Evolutionary conservation across 2,329 filamentous ascomycete species (phyloP).

Genomic region (Pseudodiploospora longispora): DNA sequence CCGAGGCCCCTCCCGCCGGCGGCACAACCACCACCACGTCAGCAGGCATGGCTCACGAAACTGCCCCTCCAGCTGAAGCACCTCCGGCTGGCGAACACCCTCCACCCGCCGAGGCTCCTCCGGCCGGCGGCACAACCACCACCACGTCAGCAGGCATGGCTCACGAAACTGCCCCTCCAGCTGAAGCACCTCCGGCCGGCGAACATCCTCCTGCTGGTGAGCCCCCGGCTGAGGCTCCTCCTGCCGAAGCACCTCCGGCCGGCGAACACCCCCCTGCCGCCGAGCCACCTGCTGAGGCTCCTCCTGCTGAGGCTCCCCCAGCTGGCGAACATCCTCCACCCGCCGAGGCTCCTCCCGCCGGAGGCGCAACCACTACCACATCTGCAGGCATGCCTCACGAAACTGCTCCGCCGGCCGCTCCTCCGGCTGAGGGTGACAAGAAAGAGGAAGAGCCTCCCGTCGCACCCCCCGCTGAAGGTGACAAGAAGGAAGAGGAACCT

Average conservation of each 20-base stretch:
- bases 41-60: not conserved
- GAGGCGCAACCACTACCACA: not conserved
- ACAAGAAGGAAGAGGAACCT: not conserved
- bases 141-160: not conserved
- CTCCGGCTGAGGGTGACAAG: not conserved
- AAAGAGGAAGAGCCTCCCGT: not conserved
- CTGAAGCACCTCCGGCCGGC: not conserved
- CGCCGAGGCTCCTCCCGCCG: not conserved
- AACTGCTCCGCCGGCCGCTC: not conserved
- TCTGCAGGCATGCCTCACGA: not conserved
- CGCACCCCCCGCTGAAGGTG: constrained; percentile 1
- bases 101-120: not conserved
- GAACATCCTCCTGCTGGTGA: too few species aligned
- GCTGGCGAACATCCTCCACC: not conserved
- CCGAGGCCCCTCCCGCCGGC: not conserved
- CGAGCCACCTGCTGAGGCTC: not conserved
- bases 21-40: not conserved
- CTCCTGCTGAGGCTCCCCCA: not conserved
- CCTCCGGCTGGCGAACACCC: not conserved
- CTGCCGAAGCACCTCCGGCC: not conserved
- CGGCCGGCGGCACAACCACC: not conserved
- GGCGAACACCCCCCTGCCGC: too few species aligned
- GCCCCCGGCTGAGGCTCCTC: not conserved
- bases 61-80: not conserved
- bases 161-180: not conserved